Evolutionary conservation across 163 green algal species (phyloP).

Genomic region (Chlorella variabilis): DNA sequence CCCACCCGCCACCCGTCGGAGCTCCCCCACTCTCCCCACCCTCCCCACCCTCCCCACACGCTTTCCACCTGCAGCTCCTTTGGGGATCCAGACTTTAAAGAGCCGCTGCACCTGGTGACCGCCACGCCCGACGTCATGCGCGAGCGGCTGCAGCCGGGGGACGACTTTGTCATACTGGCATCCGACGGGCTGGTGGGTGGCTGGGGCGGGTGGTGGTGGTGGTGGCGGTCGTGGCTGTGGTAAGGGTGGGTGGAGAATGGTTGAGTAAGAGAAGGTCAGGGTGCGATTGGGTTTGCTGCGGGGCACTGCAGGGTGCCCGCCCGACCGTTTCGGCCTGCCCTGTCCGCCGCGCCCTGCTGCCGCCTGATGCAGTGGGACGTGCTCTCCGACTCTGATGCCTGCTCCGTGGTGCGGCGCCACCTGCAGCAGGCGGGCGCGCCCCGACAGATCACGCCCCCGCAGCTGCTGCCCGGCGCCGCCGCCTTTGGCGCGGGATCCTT

Average conservation of each 20-base stretch:
- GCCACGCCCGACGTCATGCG: constrained; percentile 49
- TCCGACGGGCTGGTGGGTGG: constrained; percentile 42
- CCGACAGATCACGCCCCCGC: constrained; percentile 30
- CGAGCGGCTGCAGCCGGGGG: constrained; percentile 35
- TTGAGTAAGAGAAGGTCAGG: no score
- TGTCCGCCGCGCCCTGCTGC: no score
- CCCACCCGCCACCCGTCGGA: not conserved
- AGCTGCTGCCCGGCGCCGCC: constrained; percentile 23
- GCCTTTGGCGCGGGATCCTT: not conserved
- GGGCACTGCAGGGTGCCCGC: no score
- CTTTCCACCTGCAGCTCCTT: constrained; percentile 37
- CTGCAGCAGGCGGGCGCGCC: constrained; percentile 30
- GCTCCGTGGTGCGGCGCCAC: constrained; percentile 29
- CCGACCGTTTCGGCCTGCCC: no score
- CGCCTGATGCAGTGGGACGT: constrained; percentile 47
- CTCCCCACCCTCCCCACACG: no score
- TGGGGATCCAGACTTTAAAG: constrained; percentile 53
- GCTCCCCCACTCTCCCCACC: no score
- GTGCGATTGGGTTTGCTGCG: no score
- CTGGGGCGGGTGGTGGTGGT: not conserved
- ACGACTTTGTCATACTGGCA: constrained; percentile 52
- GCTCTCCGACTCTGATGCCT: constrained; percentile 40
- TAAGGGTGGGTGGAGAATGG: no score
- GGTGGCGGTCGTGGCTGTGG: not conserved
- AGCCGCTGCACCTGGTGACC: constrained; percentile 49